Percentiles rank a stretch among this genome's conserved stretches.
Conservation (phyloP, 2,329 filamentous ascomycete species). For the Dothideomycetes sp. region DNA sequence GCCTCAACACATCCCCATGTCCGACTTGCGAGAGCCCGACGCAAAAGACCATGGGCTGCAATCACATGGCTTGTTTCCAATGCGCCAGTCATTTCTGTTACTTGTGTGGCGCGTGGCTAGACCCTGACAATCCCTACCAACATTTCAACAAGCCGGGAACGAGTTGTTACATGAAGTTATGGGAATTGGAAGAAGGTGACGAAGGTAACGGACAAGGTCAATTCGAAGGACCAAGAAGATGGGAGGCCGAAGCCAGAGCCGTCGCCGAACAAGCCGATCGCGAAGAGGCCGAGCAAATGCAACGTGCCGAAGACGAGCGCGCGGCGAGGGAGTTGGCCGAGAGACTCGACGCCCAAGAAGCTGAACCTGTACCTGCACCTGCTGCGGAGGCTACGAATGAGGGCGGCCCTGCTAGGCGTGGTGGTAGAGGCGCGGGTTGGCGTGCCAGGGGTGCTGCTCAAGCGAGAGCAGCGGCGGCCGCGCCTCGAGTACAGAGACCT, state of each 20-base stretch:
- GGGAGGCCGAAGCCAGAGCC: constrained; percentile 34
- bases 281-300: constrained; percentile 25
- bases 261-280: constrained; percentile 25
- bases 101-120: constrained; percentile 79
- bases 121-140: constrained; percentile 69
- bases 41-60: constrained; percentile 89
- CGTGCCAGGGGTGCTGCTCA: not conserved
- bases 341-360: constrained; percentile 12
- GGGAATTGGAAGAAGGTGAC: constrained; percentile 82
- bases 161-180: constrained; percentile 71
- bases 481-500: constrained; percentile 4
- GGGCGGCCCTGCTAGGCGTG: not conserved
- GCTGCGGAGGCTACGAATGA: not conserved
- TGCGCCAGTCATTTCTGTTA: constrained; percentile 95
- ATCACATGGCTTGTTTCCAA: constrained; percentile 90
- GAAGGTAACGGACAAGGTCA: constrained; percentile 34
- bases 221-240: constrained; percentile 36
- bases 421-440: not conserved
- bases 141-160: constrained; percentile 73
- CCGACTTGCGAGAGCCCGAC: constrained; percentile 77
- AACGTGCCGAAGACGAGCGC: constrained; percentile 26
- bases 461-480: not conserved
- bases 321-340: constrained; percentile 30
- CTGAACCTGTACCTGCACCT: not conserved
- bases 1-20: constrained; percentile 73